Conservation (phyloP, 108 stramenopile genomes). For the Pinguiococcus pyrenoidosus region DNA sequence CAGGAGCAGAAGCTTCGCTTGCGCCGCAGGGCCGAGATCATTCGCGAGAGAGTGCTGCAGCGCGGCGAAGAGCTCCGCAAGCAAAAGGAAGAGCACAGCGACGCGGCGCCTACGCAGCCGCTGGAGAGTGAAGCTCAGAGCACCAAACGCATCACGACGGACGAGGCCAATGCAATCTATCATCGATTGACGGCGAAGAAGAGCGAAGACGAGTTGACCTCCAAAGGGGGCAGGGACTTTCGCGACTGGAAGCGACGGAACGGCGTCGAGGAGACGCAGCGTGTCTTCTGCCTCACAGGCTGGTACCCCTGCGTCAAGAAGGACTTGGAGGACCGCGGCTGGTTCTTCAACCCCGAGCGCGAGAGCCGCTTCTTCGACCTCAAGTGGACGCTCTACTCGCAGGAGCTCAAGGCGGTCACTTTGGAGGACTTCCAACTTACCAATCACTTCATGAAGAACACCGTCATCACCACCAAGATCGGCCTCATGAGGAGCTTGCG, state of each 20-base stretch:
- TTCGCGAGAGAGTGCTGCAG: no score
- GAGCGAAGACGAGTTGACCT: no score
- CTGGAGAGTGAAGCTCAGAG: no score
- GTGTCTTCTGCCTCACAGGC: conserved; percentile 43
- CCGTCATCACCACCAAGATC: conserved; percentile 41
- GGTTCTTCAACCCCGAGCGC: conserved; percentile 38
- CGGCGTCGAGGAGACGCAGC: conserved; percentile 7
- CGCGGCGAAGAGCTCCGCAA: no score
- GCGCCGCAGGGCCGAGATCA: no score
- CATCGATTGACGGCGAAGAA: no score
- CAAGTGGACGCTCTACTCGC: conserved; percentile 37
- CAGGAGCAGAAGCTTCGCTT: no score
- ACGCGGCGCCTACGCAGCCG: no score
- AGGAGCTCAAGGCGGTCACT: conserved; percentile 15
- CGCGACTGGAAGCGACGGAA: conserved; percentile 38
- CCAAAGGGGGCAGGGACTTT: conserved; percentile 30
- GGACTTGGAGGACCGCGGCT: conserved; percentile 39
- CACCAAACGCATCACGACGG: no score
- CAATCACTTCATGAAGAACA: conserved; percentile 43
- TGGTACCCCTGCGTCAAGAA: conserved; percentile 51
- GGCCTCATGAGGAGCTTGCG: conserved; percentile 33
- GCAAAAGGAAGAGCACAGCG: no score
- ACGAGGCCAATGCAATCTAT: no score
- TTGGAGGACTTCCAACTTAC: conserved; percentile 37
- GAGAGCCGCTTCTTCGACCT: conserved; percentile 44